Evolutionary conservation across 2,329 filamentous ascomycete genomes (phyloP).

Genomic region (Nemania serpens): DNA sequence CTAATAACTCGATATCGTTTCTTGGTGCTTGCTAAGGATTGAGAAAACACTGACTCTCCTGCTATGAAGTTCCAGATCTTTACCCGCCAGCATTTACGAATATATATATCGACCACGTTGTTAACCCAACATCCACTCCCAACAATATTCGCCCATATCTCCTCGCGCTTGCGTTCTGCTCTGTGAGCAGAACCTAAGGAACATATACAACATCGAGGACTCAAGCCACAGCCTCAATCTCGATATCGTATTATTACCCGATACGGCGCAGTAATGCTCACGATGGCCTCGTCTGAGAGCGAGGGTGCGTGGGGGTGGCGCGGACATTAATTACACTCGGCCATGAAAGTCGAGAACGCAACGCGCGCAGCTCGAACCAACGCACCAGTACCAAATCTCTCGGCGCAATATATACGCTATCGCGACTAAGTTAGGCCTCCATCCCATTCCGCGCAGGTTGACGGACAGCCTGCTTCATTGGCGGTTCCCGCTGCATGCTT

Average conservation of each 20-base stretch:
- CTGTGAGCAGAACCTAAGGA: slow-evolving; percentile 10
- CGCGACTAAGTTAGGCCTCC: slow-evolving; percentile 29
- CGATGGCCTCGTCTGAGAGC: background rate
- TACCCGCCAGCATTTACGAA: background rate
- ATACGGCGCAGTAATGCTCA: background rate
- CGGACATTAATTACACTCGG: background rate
- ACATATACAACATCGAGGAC: background rate
- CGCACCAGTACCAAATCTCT: background rate
- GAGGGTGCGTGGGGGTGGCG: background rate
- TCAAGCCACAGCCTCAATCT: slow-evolving; percentile 8
- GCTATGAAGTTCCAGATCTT: background rate
- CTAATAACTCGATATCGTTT: background rate
- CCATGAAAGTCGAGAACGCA: background rate
- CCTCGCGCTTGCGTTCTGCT: slow-evolving; percentile 24
- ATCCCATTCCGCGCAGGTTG: slow-evolving; percentile 23
- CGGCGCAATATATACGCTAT: slow-evolving; percentile 9
- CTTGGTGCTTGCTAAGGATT: background rate
- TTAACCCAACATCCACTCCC: slow-evolving; percentile 16
- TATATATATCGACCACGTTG: slow-evolving; percentile 21
- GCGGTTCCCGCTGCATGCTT: slow-evolving; percentile 32
- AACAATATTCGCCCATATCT: slow-evolving; percentile 20
- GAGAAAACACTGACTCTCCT: background rate
- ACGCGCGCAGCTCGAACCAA: background rate
- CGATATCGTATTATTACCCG: background rate
- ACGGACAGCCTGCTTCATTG: slow-evolving; percentile 29